A percentile compares a stretch with the other conserved stretches of the same genome.
Conservation (phyloP, 1,139 yeast species). For the Nakaseomyces glabratus region DNA sequence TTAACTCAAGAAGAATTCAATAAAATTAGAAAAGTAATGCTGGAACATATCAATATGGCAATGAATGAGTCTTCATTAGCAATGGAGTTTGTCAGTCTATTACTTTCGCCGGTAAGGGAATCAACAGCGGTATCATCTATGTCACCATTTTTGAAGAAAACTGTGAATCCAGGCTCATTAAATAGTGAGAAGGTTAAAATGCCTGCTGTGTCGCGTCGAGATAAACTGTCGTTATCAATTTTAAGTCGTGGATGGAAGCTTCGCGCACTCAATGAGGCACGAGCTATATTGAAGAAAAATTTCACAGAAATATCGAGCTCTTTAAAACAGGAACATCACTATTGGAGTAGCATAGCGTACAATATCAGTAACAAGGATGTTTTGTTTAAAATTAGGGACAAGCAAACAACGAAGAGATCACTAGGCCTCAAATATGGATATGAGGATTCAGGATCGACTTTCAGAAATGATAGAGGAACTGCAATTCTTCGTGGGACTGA, state of each 20-base stretch:
- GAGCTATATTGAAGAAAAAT: constrained; percentile 44
- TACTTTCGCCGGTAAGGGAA: constrained; percentile 75
- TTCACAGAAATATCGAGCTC: constrained; percentile 46
- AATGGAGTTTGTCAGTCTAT: constrained; percentile 74
- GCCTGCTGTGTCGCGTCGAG: constrained; percentile 16
- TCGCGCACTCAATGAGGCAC: constrained; percentile 53
- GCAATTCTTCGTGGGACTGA: constrained; percentile 48
- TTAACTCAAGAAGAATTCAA: constrained; percentile 43
- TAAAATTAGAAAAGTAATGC: constrained; percentile 47
- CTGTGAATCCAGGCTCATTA: constrained; percentile 71
- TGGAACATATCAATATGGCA: constrained; percentile 54
- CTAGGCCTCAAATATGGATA: constrained; percentile 84
- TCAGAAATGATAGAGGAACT: constrained; percentile 57
- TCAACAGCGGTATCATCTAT: constrained; percentile 79
- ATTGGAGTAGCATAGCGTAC: constrained; percentile 52
- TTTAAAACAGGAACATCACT: constrained; percentile 52
- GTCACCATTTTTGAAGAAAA: constrained; percentile 76
- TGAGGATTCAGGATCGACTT: constrained; percentile 81
- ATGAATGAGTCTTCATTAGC: constrained; percentile 83
- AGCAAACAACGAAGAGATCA: constrained; percentile 38
- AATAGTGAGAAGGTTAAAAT: constrained; percentile 49
- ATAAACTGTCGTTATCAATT: constrained; percentile 19
- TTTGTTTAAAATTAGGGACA: constrained; percentile 57
- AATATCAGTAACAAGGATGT: constrained; percentile 55
- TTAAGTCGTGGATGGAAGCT: constrained; percentile 83